These are phyloP conservation scores for Bondarzewia mesenterica DNA, from an alignment of 1,284 basidiomycete genomes.

Conservation along the genomic window DNA sequence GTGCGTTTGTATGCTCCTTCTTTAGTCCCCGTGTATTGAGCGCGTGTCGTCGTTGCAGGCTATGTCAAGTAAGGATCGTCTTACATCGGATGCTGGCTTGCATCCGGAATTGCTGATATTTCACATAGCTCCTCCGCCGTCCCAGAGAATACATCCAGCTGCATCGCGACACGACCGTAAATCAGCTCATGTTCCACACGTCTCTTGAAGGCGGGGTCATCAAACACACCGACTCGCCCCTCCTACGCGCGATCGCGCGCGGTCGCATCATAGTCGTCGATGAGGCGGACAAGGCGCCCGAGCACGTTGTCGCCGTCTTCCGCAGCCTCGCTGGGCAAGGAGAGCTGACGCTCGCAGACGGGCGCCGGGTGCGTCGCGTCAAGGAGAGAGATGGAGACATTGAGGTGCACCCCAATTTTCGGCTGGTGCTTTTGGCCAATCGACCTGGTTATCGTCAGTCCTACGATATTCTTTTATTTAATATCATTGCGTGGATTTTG, in stretches of 20 bases:
- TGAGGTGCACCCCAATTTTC: conserved; percentile 52
- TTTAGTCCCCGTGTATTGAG: not conserved
- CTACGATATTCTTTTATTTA: not conserved
- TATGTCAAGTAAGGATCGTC: conserved; percentile 39
- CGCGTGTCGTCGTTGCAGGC: conserved; percentile 18
- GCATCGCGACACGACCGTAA: conserved; percentile 61
- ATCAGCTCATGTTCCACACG: conserved; percentile 62
- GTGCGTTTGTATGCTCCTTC: conserved; percentile 22
- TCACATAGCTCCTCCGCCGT: conserved; percentile 44
- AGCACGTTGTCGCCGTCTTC: conserved; percentile 64
- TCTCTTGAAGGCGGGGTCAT: conserved; percentile 47
- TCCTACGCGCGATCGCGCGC: conserved; percentile 49
- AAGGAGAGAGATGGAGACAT: conserved; percentile 45
- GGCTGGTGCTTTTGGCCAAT: conserved; percentile 57
- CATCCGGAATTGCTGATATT: not conserved
- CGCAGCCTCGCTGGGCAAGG: conserved; percentile 55
- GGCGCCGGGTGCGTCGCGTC: conserved; percentile 41
- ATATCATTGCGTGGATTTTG: too few species aligned
- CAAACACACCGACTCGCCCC: conserved; percentile 53
- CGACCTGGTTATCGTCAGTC: conserved; percentile 66
- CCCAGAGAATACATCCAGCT: conserved; percentile 65
- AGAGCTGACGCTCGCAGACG: conserved; percentile 54
- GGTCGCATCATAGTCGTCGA: conserved; percentile 59
- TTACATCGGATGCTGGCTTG: too few species aligned
- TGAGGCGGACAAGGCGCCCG: conserved; percentile 64